A percentile compares a stretch with the other conserved stretches of the same genome.
phyloP scores from a whole-genome alignment of 2,329 filamentous ascomycete species.

The Ceratocystiopsis minuta region DNA sequence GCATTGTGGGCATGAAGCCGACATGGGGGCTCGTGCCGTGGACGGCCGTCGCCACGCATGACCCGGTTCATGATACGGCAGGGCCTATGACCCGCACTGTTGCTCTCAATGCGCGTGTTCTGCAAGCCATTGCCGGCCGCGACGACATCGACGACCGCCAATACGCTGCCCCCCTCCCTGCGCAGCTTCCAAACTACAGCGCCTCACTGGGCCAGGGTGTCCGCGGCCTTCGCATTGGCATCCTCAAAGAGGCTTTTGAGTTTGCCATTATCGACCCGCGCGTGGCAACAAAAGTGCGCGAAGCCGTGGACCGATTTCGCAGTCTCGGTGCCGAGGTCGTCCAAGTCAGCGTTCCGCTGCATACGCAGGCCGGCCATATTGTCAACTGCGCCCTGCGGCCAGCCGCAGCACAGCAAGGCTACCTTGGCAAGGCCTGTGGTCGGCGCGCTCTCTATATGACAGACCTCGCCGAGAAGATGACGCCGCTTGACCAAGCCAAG shows the following conservation, averaged over 20 bases:
- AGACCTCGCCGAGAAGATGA: slow-evolving; percentile 6
- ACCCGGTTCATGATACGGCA: slow-evolving; percentile 14
- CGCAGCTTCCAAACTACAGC: slow-evolving; percentile 8
- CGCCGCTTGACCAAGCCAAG: slow-evolving; percentile 4
- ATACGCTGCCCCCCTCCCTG: slow-evolving; percentile 9
- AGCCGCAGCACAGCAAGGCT: slow-evolving; percentile 8
- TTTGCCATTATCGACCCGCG: slow-evolving; percentile 8
- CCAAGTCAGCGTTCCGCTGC: slow-evolving; percentile 13
- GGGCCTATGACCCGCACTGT: slow-evolving; percentile 15
- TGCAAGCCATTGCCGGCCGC: slow-evolving; percentile 15
- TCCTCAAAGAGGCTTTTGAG: slow-evolving; percentile 14
- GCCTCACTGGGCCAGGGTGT: slow-evolving; percentile 9
- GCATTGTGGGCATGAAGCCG: slow-evolving; percentile 16
- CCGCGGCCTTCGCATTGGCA: slow-evolving; percentile 13
- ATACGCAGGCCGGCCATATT: slow-evolving; percentile 3
- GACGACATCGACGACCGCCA: slow-evolving; percentile 18
- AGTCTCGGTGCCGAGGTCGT: slow-evolving; percentile 12
- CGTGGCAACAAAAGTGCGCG: neutral
- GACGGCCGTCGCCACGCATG: slow-evolving; percentile 14
- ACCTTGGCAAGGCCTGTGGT: neutral
- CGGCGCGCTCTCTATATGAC: slow-evolving; percentile 4
- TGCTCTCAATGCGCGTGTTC: slow-evolving; percentile 14
- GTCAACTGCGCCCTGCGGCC: neutral
- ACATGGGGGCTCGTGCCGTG: slow-evolving; percentile 17
- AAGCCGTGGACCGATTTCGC: slow-evolving; percentile 11